Base-by-base conservation (phyloP, 495 filamentous ascomycete species). In the Thermochaetoides thermophila region DNA sequence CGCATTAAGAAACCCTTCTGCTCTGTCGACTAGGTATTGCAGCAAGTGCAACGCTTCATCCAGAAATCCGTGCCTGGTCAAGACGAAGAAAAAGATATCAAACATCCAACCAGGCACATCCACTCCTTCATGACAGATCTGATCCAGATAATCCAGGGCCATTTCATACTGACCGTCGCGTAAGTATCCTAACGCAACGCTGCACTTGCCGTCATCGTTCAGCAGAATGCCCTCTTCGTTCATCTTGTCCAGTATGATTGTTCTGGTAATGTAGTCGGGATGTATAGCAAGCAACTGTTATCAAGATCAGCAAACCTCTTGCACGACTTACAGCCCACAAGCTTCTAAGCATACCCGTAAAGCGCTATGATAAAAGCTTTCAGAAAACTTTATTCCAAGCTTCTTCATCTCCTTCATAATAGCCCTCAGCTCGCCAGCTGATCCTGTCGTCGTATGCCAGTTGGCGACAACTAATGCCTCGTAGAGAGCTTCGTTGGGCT, bases 121-220 rank as follows among this genome's bases (percentile, higher is more conserved):
- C 5, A 71, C 63, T 1, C 66, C 64, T 23, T 71, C 61, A 24
- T 55, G 56, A 27, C 73, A 57, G 68, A 91, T 74, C 17, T 65
- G 50, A 12, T 79, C 73, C 27, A 93, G 48, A 38, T 73, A 71
- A 18, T 85, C 74, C 29, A 93, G 50, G 2, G 83, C 86, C 45
- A 81, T 56, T 52, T 97, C 89, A 33, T 80, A 72, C 42, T 87
- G 78, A 8, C 74, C 69, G 43, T 93, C 85, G 30, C 81, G 66
- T 22, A 95, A 56, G 17, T 89, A 52, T 1, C 84, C 85, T 20
- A 76, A 58, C 4, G 77, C 69, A 21, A 93, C 65, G 49, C 71
- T 69, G 47, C 75, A 66, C 58, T 66, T 74, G 11, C 74, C 83
- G 14, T 71, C 63, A 7, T 63, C 61, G 5, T 66, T 73, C 16